Percentiles rank a stretch among this genome's conserved stretches.
Conservation (phyloP, 75 land plant species). For the Sequoia sempervirens region DNA sequence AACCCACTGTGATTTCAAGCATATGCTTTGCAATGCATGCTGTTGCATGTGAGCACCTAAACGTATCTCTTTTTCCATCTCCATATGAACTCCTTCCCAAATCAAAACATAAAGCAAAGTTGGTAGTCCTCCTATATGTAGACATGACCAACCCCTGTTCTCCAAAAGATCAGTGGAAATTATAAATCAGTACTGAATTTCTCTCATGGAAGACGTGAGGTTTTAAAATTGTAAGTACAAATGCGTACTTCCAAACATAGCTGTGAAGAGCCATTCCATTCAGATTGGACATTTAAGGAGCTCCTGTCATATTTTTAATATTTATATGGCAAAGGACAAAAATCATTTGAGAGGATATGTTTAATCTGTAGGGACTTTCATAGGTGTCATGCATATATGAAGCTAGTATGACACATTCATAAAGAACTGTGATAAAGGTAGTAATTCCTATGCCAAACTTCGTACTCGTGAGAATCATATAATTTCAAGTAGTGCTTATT, state of each 20-base stretch:
- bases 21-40: slow-evolving; percentile 75
- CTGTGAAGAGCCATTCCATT: not conserved
- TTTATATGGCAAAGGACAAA: not conserved
- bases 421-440: not conserved
- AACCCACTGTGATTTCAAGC: slow-evolving; percentile 78
- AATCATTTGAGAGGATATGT: not conserved
- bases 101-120: too few relatives aligned
- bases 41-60: slow-evolving; percentile 66
- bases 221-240: not conserved
- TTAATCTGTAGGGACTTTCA: too few relatives aligned
- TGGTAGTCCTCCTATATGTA: not conserved
- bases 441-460: not conserved
- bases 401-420: not conserved
- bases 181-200: not conserved
- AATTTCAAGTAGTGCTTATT: not conserved
- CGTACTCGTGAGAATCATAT: not conserved
- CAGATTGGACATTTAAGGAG: not conserved
- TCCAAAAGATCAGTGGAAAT: not conserved
- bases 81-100: not conserved
- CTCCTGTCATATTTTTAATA: not conserved
- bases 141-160: not conserved
- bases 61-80: not conserved
- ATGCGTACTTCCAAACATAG: not conserved
- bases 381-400: too few relatives aligned
- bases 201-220: not conserved